Evolutionary conservation across 1,284 basidiomycete species (phyloP), one percentile per base, ranked within the genome.

Genomic region (Marasmius oreades): DNA sequence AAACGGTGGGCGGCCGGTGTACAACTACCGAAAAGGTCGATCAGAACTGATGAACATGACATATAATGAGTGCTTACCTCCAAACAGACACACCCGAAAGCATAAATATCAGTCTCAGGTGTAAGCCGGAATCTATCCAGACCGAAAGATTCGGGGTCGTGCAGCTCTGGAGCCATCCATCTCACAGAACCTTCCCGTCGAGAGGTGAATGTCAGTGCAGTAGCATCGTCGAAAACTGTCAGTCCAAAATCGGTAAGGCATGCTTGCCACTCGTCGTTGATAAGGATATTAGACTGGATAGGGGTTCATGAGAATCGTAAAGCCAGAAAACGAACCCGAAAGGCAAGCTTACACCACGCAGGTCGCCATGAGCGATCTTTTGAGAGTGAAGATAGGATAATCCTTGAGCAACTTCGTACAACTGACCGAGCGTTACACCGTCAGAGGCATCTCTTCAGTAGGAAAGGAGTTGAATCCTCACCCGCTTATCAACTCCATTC

Each of bases 81-180:
- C 12, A 59, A 16, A 42, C 53, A 53, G 18, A 55, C 43, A 56
- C 58, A 59, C 16, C 33, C 58, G 50, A 59, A 59, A 33, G 58
- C 39, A 47, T 59, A 59, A 2, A 59, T 43, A 51, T 59, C 58
- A 43, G 37, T 56, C 10, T 33, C 39, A 16, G 28, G 22, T 6
- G 63, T 62, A 23, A 58, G 34, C 20, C 33, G 48, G 33, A 51
- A 60, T 12, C 45, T 31, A 5, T 47, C 53, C 5, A 58, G 43
- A 3, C 58, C 62, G 48, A 61, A 58, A 8, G 34, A 31, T 36
- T 52, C 36, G 2, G 61, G 60, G 28, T 50, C 10, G 46, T 59
- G 61, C n/a, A 66, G 55, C 45, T 67, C 66, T 10, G 66, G 66
- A 7, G 65, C 66, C 65, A 66, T 66, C 62, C 60, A 67, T 43